Conservation (phyloP, 2,329 filamentous ascomycete genomes). For the Lachnellula arida region DNA sequence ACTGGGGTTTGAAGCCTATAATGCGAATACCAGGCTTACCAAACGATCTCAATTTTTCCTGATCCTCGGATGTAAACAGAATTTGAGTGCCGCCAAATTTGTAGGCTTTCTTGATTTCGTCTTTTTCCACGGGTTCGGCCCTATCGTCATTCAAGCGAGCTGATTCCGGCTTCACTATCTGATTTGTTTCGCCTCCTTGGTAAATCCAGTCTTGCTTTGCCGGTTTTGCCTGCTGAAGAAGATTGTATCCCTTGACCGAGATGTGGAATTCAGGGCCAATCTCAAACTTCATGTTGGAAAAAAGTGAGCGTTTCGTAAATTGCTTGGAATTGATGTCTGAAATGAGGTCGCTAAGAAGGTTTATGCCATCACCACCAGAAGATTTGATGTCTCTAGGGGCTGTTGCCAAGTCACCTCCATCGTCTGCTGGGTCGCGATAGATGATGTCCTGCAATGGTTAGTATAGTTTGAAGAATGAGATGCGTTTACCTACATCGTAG, state of each 20-base stretch:
- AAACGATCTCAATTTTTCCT: constrained; percentile 71
- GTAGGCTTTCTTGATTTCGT: constrained; percentile 84
- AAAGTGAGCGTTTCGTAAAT: constrained; percentile 77
- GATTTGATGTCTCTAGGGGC: constrained; percentile 53
- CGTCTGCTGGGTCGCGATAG: constrained; percentile 70
- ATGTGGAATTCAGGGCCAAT: constrained; percentile 80
- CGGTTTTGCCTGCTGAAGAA: constrained; percentile 79
- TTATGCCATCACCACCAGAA: constrained; percentile 69
- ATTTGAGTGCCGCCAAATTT: constrained; percentile 93
- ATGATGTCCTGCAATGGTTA: constrained; percentile 68
- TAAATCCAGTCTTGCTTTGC: constrained; percentile 83
- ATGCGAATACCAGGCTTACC: constrained; percentile 80
- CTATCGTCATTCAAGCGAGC: constrained; percentile 74
- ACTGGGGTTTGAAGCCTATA: constrained; percentile 86
- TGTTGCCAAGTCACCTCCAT: constrained; percentile 61
- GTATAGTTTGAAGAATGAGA: constrained; percentile 1
- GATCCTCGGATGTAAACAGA: constrained; percentile 79
- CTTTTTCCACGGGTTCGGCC: constrained; percentile 69
- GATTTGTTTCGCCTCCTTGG: constrained; percentile 76
- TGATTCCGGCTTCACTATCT: constrained; percentile 72
- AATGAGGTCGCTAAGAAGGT: constrained; percentile 72
- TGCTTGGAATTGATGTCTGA: constrained; percentile 90
- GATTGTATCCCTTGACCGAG: constrained; percentile 87
- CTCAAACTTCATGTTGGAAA: constrained; percentile 82
- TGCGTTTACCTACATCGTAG: constrained; percentile 68